Percentiles rank a stretch among this genome's conserved stretches.
These are phyloP conservation scores for Colletotrichum higginsianum DNA, from an alignment of 2,329 filamentous ascomycete species.

Conservation along the genomic window DNA sequence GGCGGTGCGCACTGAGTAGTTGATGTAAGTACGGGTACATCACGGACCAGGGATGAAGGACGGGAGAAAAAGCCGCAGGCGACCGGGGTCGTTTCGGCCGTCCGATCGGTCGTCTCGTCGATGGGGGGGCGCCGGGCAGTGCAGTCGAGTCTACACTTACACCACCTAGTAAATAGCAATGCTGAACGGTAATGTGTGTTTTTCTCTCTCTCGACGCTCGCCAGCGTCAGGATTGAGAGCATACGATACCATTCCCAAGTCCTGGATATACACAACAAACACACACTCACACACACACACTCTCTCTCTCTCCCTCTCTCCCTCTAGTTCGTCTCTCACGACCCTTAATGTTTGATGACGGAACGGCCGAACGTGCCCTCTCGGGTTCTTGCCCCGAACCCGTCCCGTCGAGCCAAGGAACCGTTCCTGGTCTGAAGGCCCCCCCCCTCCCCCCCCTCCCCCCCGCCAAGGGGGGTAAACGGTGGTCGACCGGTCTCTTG, in stretches of 20 bases:
- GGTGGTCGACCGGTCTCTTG: conserved; percentile 9
- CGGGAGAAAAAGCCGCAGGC: conserved; percentile 5
- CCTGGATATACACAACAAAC: background rate
- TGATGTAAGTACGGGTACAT: too few species aligned
- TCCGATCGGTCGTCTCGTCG: conserved; percentile 26
- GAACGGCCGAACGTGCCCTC: conserved; percentile 22
- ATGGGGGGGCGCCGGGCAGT: conserved; percentile 2
- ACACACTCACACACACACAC: too few species aligned
- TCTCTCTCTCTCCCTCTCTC: too few species aligned
- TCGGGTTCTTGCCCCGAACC: conserved; percentile 35
- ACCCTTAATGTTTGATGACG: conserved; percentile 19
- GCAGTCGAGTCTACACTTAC: background rate
- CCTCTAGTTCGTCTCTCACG: background rate
- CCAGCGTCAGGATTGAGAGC: conserved; percentile 3
- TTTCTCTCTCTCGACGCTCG: conserved; percentile 3
- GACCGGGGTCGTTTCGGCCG: conserved; percentile 17
- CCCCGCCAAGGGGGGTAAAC: too few species aligned
- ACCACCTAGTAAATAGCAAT: background rate
- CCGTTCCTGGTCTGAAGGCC: conserved; percentile 10
- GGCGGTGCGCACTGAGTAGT: background rate
- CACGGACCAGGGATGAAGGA: conserved; percentile 1
- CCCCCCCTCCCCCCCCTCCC: background rate
- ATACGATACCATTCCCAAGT: conserved; percentile 8
- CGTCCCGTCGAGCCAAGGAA: conserved; percentile 12
- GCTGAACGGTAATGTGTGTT: background rate